phyloP scores from a whole-genome alignment of 2,329 filamentous ascomycete species.

The Aspergillus fischeri region DNA sequence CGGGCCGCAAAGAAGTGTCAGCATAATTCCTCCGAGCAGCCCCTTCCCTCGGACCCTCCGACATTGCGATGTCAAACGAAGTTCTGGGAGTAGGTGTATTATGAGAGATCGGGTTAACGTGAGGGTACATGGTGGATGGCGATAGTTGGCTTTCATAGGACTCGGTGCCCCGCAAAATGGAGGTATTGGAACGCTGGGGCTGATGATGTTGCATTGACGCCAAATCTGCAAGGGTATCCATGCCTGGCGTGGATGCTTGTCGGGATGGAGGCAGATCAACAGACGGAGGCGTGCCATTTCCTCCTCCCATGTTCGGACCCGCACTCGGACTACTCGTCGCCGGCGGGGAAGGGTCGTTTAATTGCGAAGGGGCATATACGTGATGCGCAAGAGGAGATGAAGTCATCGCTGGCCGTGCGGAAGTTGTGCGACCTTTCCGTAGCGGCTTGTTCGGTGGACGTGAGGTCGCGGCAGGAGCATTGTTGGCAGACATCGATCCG shows the following conservation, averaged over 20 bases:
- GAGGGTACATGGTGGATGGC: slow-evolving; percentile 39
- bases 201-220: slow-evolving; percentile 47
- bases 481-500: slow-evolving; percentile 23
- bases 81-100: slow-evolving; percentile 40
- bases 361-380: slow-evolving; percentile 35
- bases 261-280: slow-evolving; percentile 32
- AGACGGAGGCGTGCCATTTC: slow-evolving; percentile 34
- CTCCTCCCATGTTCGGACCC: slow-evolving; percentile 22
- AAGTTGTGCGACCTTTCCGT: slow-evolving; percentile 32
- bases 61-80: slow-evolving; percentile 44
- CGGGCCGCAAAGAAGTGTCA: slow-evolving; percentile 38
- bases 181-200: slow-evolving; percentile 36
- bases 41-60: slow-evolving; percentile 39
- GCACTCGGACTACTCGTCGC: slow-evolving; percentile 26
- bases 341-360: slow-evolving; percentile 36
- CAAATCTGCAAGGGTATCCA: slow-evolving; percentile 47
- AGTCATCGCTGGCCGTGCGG: slow-evolving; percentile 31
- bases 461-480: slow-evolving; percentile 21
- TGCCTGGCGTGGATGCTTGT: slow-evolving; percentile 44
- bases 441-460: slow-evolving; percentile 34
- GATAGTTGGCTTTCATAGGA: slow-evolving; percentile 42
- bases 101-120: slow-evolving; percentile 33
- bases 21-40: slow-evolving; percentile 37
- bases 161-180: slow-evolving; percentile 37
- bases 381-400: slow-evolving; percentile 43